Conservation (phyloP, 768 basidiomycete species). For the Boletus insuetus region DNA sequence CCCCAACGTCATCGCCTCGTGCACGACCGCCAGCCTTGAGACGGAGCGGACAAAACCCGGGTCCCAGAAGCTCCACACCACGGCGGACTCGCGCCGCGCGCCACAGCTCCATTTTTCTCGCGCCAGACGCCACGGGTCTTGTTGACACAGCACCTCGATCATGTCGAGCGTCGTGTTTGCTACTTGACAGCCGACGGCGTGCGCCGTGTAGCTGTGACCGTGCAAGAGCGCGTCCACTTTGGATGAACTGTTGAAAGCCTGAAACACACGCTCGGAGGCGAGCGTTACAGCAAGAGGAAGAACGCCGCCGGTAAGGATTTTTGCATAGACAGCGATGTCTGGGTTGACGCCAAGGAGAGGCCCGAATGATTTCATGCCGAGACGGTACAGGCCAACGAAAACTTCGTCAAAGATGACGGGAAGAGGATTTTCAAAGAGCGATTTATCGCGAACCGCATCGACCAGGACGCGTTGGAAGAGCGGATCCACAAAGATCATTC, state of each 20-base stretch:
- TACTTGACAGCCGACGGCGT: constrained; percentile 89
- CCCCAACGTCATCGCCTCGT: constrained; percentile 84
- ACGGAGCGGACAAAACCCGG: constrained; percentile 63
- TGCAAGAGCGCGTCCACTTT: constrained; percentile 90
- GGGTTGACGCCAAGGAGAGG: constrained; percentile 71
- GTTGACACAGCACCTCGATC: constrained; percentile 47
- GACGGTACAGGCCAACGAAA: constrained; percentile 87
- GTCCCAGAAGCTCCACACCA: constrained; percentile 88
- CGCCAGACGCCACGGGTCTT: constrained; percentile 59
- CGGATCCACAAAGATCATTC: constrained; percentile 97
- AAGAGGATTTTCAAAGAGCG: constrained; percentile 47
- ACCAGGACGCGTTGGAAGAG: constrained; percentile 89
- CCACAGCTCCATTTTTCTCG: constrained; percentile 52
- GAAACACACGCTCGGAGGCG: constrained; percentile 75
- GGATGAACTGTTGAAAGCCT: constrained; percentile 67
- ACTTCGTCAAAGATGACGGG: constrained; percentile 97
- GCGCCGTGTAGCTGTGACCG: constrained; percentile 95
- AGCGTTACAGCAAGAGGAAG: constrained; percentile 85
- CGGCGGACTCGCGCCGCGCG: constrained; percentile 9
- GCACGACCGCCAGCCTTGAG: constrained; percentile 53
- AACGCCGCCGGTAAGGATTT: constrained; percentile 90
- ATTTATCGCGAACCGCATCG: constrained; percentile 65
- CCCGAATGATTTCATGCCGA: constrained; percentile 65
- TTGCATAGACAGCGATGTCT: constrained; percentile 90
- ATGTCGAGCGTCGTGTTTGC: constrained; percentile 76